Base-by-base conservation (phyloP, 108 stramenopile genomes). In the Seminavis robusta region DNA sequence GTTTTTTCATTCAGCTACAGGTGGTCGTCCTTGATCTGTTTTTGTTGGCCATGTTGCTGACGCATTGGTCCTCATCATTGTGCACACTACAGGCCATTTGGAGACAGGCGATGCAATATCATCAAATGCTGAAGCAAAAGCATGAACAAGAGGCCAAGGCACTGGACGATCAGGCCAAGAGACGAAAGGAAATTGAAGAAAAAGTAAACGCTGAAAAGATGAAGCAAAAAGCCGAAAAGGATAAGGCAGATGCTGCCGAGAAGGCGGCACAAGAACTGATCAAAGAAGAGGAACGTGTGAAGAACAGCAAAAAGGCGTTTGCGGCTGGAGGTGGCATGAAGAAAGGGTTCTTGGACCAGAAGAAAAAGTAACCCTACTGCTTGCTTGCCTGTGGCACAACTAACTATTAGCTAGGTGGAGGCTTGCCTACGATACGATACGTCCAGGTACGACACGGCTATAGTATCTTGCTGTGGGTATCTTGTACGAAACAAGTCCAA, bases 51-150 rank as follows among this genome's bases (percentile, higher is more conserved):
- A 16, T 13, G n/a, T 46, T 16, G 3, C 34, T 24, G 44, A 9
- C 26, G 7, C 6, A 7, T 19, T n/a, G 44, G 1, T 26, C 29
- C 6, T 52, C 11, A 20, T 16, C 0, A 11, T 56, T 20, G 20
- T 59, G 11, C 36, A n/a, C 29, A 10, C 13, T 47, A 28, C 31
- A 83, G 78, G 82, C 78, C 26, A 89, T 94, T 55, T 94, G 93
- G 93, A 77, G 87, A 63, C 93, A 94, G 69, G 93, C 93, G 8
- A 88, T 90, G 85, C 89, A 94, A 79, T 94, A 94, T 49, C 87
- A 90, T 44, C 58, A 77, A 52, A 90, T 94, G 93, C 68, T 94
- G 32, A 90, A 90, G 52, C 77, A 94, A 45, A 79, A 76, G 61
- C 80, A 88, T 28, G 88, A 91, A 43, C 63, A 62, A 69, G 93